Base-by-base conservation (phyloP, 495 filamentous ascomycete species). In the Zalerion maritima region DNA sequence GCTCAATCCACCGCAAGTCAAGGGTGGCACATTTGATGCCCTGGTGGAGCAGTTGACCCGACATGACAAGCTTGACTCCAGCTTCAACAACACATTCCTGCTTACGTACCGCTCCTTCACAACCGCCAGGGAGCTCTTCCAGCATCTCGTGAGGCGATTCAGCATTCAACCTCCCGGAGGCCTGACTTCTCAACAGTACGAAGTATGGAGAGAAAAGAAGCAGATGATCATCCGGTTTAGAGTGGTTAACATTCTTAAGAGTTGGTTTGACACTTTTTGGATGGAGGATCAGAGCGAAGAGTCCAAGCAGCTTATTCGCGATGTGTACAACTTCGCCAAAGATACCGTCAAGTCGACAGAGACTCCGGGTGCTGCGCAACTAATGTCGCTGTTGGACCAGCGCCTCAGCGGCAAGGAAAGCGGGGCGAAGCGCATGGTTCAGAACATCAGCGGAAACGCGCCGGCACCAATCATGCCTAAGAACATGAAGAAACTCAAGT, bases 401-500 rank as follows among this genome's bases (percentile, higher is more conserved):
- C 72, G 87, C 18, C 59, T 91, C 26, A 71, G 67, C 32, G 87
- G 89, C 12, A 82, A 91, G 45, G 89, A 96, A 32, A 76, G 72
- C 4, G 77, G 78, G n/a, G 73, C 73, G 9, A 92, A 89, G 44
- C 71, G 80, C 27, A 65, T 97, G 37, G 76, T 96, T 21, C 77
- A 80, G 19, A 94, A 85, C 5, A 66, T 87, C 40, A 81, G 69
- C 46, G 71, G 67, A 32, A 71, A 81, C 17, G 71, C 78, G 1
- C 89, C 89, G 6, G 59, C 78, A 25, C 84, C 89, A 7, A 94
- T 96, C 41, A 72, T 94, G 46, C 89, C 89, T 0, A 94, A 93
- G 70, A 93, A 94, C 52, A 93, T 96, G 83, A 94, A 89, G 73
- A 96, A 93, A 50, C 72, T 97, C 37, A 97, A 94, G 54, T 96